Evolutionary conservation across 768 basidiomycete species (phyloP).

Genomic region (Pulveroboletus ravenelii): DNA sequence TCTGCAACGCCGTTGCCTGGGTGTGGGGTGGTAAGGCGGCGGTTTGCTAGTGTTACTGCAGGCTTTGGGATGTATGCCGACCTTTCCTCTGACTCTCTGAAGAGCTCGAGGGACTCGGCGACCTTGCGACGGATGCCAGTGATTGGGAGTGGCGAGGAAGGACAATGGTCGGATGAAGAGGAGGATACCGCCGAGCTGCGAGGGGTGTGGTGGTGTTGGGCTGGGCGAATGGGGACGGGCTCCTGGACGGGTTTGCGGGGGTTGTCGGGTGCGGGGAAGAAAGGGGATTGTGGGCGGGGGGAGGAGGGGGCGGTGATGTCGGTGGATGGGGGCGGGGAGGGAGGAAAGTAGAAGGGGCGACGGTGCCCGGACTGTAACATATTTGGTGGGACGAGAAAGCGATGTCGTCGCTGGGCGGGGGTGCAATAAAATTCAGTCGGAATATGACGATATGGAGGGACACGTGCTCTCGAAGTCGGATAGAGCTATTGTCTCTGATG

Average conservation of each 20-base stretch:
- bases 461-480: conserved; percentile 31
- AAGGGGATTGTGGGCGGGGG: neutral
- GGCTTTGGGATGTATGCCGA: conserved; percentile 25
- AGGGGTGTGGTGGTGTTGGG: conserved; percentile 27
- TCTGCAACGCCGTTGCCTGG: conserved; percentile 55
- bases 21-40: conserved; percentile 32
- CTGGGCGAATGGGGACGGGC: conserved; percentile 4
- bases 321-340: neutral
- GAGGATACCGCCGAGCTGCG: conserved; percentile 31
- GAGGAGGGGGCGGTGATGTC: neutral
- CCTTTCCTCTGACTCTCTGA: conserved; percentile 63
- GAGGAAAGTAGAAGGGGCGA: neutral
- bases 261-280: conserved; percentile 31
- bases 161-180: conserved; percentile 12
- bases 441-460: conserved; percentile 32
- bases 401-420: neutral
- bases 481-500: conserved; percentile 20
- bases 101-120: conserved; percentile 74
- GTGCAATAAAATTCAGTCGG: conserved; percentile 13
- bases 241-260: conserved; percentile 21
- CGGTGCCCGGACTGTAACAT: neutral
- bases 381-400: neutral
- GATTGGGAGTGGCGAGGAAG: conserved; percentile 11
- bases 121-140: conserved; percentile 73
- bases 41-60: conserved; percentile 25